Evolutionary conservation across 495 filamentous ascomycete genomes (phyloP).

Genomic region (Tuber magnatum): DNA sequence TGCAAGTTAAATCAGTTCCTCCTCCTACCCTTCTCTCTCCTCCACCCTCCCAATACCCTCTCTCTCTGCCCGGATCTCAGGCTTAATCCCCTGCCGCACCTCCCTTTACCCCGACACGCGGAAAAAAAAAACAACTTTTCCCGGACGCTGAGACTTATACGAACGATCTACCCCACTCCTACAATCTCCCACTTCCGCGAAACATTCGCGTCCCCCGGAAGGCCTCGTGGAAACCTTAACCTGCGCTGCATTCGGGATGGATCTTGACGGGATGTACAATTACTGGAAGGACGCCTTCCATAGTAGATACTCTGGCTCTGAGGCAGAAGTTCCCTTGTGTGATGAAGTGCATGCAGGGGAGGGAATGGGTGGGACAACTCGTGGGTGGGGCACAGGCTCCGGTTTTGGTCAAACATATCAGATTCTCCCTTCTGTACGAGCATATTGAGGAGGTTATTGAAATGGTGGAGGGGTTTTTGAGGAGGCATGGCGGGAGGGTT

Average conservation of each 20-base stretch:
- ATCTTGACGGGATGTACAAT: background rate
- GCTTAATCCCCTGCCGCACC: background rate
- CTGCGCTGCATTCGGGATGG: background rate
- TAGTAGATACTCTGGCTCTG: background rate
- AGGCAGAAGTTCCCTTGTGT: background rate
- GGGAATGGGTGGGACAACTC: background rate
- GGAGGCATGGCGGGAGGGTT: background rate
- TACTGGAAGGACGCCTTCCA: background rate
- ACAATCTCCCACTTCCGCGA: background rate
- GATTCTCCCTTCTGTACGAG: background rate
- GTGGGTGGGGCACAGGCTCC: background rate
- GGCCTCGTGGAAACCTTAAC: background rate
- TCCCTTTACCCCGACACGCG: background rate
- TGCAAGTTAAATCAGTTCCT: background rate
- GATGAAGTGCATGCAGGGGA: background rate
- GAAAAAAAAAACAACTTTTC: too few species aligned
- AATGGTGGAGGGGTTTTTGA: background rate
- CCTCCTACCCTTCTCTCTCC: too few species aligned
- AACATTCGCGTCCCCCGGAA: background rate
- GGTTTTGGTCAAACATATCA: background rate
- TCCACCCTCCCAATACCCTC: background rate
- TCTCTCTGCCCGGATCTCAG: background rate
- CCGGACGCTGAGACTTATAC: background rate
- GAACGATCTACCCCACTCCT: background rate
- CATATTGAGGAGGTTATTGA: background rate